Conservation (phyloP, 208 protist genomes). For the Leishmania arabica region DNA sequence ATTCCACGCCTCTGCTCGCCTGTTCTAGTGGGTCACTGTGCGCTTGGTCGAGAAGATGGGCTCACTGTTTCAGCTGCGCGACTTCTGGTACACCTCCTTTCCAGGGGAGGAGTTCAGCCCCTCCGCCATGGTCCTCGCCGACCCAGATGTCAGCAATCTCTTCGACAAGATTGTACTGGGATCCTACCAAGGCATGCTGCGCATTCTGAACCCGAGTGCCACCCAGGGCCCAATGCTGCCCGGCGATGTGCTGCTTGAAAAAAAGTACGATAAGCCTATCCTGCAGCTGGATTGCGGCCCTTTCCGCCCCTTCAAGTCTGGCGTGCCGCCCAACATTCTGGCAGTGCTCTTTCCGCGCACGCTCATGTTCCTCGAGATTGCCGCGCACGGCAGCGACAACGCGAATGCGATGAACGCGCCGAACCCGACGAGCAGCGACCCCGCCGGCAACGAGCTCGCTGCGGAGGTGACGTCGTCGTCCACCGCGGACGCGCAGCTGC, state of each 20-base stretch:
- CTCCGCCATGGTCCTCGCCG: conserved; percentile 59
- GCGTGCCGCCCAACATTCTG: conserved; percentile 52
- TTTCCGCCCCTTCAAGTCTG: conserved; percentile 52
- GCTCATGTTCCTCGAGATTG: conserved; percentile 56
- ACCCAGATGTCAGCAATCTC: conserved; percentile 70
- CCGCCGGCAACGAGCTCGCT: background rate
- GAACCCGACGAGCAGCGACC: background rate
- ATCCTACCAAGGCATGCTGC: conserved; percentile 85
- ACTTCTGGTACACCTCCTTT: conserved; percentile 89
- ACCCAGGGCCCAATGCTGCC: conserved; percentile 58
- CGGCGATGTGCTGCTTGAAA: conserved; percentile 82
- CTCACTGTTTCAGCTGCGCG: conserved; percentile 91
- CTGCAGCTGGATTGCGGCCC: conserved; percentile 82
- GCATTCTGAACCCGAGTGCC: conserved; percentile 68
- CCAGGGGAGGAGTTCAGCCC: conserved; percentile 79
- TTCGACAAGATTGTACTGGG: conserved; percentile 77
- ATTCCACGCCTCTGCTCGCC: background rate
- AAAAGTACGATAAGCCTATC: conserved; percentile 86
- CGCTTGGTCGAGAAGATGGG: conserved; percentile 55
- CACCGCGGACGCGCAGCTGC: too few species aligned
- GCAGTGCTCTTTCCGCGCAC: conserved; percentile 82
- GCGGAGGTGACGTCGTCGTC: background rate
- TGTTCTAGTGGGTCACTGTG: background rate
- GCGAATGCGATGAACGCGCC: background rate
- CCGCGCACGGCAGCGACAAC: conserved; percentile 15